These are phyloP conservation scores for Agaricus blazei DNA, from an alignment of 768 basidiomycete species.

Conservation along the genomic window DNA sequence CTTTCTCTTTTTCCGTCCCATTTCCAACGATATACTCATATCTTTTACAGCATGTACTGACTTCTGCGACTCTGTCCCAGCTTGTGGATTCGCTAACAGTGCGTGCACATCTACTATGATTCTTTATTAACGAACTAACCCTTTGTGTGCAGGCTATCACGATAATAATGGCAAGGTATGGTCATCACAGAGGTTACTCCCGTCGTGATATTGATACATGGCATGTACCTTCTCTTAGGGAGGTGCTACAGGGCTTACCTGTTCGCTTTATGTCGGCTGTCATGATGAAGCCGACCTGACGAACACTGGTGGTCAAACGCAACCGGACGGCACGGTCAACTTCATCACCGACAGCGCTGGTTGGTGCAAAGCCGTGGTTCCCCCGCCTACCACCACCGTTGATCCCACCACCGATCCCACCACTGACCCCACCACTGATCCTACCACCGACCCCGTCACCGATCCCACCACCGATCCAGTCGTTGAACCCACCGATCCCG, in stretches of 20 bases:
- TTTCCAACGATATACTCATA: neutral
- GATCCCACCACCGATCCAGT: neutral
- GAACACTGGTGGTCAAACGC: conserved; percentile 39
- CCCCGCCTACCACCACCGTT: neutral
- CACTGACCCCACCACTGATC: neutral
- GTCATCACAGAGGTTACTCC: neutral
- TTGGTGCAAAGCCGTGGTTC: conserved; percentile 28
- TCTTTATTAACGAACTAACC: neutral
- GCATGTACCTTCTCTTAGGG: conserved; percentile 17
- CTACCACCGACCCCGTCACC: neutral
- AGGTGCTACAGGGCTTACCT: conserved; percentile 39
- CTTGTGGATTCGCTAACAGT: conserved; percentile 41
- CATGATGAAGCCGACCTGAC: conserved; percentile 29
- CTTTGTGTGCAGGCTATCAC: conserved; percentile 29
- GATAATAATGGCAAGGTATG: conserved; percentile 42
- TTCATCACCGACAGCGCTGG: conserved; percentile 39
- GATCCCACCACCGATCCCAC: neutral
- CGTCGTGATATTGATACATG: neutral
- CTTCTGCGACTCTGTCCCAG: conserved; percentile 36
- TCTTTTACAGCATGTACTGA: conserved; percentile 31
- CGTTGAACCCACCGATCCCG: too few relatives aligned
- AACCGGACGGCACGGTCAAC: conserved; percentile 36
- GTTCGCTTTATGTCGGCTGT: conserved; percentile 37
- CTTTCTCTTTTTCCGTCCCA: neutral
- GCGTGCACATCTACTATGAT: conserved; percentile 12